Evolutionary conservation across 306 rosid genomes (phyloP).

Genomic region (Sesbania bispinosa): DNA sequence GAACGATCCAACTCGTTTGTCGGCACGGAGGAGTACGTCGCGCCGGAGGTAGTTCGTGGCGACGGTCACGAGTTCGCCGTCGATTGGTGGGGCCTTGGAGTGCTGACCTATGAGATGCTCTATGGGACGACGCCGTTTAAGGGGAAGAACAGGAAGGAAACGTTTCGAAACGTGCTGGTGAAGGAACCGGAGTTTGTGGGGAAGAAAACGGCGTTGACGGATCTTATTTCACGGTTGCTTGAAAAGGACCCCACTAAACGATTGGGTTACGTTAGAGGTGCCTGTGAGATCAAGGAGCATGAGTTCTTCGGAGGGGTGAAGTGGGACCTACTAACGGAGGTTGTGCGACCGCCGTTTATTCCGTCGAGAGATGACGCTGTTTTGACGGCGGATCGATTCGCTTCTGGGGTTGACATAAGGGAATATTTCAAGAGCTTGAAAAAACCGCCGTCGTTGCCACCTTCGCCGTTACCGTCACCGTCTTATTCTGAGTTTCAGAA

Average conservation of each 20-base stretch:
- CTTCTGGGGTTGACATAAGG: slow-evolving; percentile 30
- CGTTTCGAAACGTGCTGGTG: slow-evolving; percentile 63
- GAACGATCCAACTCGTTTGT: slow-evolving; percentile 89
- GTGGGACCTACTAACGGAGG: slow-evolving; percentile 80
- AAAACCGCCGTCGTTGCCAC: slow-evolving; percentile 55
- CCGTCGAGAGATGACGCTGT: slow-evolving; percentile 49
- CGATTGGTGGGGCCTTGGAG: slow-evolving; percentile 95
- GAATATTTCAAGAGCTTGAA: slow-evolving; percentile 51
- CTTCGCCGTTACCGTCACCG: slow-evolving; percentile 55
- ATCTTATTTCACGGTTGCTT: slow-evolving; percentile 57
- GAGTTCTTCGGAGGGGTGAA: slow-evolving; percentile 67
- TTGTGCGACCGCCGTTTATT: slow-evolving; percentile 75
- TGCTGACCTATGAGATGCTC: slow-evolving; percentile 71
- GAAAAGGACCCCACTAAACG: slow-evolving; percentile 73
- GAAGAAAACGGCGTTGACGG: slow-evolving; percentile 56
- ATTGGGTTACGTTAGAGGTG: slow-evolving; percentile 69
- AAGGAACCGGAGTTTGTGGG: slow-evolving; percentile 66
- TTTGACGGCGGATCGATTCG: background rate
- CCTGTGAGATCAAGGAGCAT: slow-evolving; percentile 76
- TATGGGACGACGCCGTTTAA: slow-evolving; percentile 95
- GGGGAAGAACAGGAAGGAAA: slow-evolving; percentile 72
- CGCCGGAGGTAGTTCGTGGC: slow-evolving; percentile 87
- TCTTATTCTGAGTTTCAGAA: slow-evolving; percentile 11
- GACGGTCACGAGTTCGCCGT: slow-evolving; percentile 95
- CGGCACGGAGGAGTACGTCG: slow-evolving; percentile 91